Conservation (phyloP, 2,329 filamentous ascomycete genomes). For the Cercospora janseana region DNA sequence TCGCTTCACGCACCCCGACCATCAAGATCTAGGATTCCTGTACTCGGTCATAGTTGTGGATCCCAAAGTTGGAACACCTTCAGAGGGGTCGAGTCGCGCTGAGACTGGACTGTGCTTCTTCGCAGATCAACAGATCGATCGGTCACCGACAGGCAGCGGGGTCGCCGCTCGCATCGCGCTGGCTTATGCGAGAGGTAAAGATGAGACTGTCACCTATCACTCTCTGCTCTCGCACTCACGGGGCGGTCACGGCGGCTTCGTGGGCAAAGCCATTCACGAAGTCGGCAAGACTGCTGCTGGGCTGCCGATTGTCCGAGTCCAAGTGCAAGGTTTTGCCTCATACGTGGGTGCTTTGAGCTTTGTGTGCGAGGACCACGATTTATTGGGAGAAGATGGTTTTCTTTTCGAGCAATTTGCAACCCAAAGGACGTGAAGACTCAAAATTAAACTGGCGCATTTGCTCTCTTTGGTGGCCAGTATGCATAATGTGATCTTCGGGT, state of each 20-base stretch:
- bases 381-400: slow-evolving; percentile 16
- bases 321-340: slow-evolving; percentile 19
- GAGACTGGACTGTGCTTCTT: slow-evolving; percentile 44
- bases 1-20: slow-evolving; percentile 30
- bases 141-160: slow-evolving; percentile 40
- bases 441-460: background rate
- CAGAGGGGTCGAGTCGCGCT: slow-evolving; percentile 28
- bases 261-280: slow-evolving; percentile 15
- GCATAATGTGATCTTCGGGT: slow-evolving; percentile 8
- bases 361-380: slow-evolving; percentile 19
- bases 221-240: slow-evolving; percentile 20
- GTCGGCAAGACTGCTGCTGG: background rate
- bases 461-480: slow-evolving; percentile 14
- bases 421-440: background rate
- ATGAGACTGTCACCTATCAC: slow-evolving; percentile 19
- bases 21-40: slow-evolving; percentile 34
- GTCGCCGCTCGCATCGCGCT: slow-evolving; percentile 36
- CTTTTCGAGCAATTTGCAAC: slow-evolving; percentile 17
- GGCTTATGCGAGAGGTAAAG: slow-evolving; percentile 18
- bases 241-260: slow-evolving; percentile 19
- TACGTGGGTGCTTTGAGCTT: slow-evolving; percentile 19
- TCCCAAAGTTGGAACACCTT: slow-evolving; percentile 21
- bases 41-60: slow-evolving; percentile 46
- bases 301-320: slow-evolving; percentile 15
- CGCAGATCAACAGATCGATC: slow-evolving; percentile 50